Evolutionary conservation across 768 basidiomycete genomes (phyloP), one percentile per base, ranked within the genome.

Genomic region (Amanita pseudoporphyria): DNA sequence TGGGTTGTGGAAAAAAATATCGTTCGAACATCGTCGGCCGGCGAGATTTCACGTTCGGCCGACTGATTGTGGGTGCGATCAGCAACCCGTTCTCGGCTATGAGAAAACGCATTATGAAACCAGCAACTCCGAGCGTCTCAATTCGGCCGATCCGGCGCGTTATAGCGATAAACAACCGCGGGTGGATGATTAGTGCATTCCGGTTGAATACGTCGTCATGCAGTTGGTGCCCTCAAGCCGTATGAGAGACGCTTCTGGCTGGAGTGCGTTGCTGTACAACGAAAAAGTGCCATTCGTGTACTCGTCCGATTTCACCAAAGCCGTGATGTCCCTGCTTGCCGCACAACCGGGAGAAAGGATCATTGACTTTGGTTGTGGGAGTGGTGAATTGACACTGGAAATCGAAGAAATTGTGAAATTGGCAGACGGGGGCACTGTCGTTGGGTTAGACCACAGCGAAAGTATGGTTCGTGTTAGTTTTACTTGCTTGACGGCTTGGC

Each of bases 301-400:
- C 62, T 66, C 70, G 1, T 44, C 69, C 1, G 62, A 66, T 52
- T 81, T 66, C 68, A 80, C 71, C 47, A 64, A 65, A 43, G 65
- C 82, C 7, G 71, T 91, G 18, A 61, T 88, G 10, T 69, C 71
- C 2, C 68, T 87, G 24, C 71, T 92, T 9, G 63, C 74, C n/a
- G 71, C 86, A 0, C 55, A 74, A 53, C 72, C 77, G 0, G 87
- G 87, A 1, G 83, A 90, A 56, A 70, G 70, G 43, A 81, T 91
- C 39, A 67, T 85, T 52, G 87, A 89, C 57, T 64, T 89, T 38
- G 89, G 90, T 2, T 92, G 89, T 58, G 89, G 91, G 14, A 88
- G 81, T 39, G 90, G 88, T 0, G 84, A 92, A 54, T 66, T 92
- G 12, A 87, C 85, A 0, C 54, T 74, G 42, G 64, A 73, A 49